phyloP scores from a whole-genome alignment of 805 yeast genomes.

The Candida coleopterorum region DNA sequence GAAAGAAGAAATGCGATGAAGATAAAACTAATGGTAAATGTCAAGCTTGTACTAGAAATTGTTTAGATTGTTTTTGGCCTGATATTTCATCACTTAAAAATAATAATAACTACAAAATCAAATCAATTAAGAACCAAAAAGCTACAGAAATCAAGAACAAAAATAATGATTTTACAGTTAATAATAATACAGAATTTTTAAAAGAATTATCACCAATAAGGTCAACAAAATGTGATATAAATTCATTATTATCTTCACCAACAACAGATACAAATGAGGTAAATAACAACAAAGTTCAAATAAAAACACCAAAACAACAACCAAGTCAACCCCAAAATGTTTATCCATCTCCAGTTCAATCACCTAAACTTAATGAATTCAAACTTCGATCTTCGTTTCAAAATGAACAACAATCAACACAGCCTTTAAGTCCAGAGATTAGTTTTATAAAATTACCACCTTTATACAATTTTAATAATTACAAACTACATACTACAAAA shows the following conservation, averaged over 20 bases:
- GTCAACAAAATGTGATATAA: slow-evolving; percentile 13
- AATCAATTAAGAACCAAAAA: slow-evolving; percentile 1
- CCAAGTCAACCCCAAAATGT: slow-evolving; percentile 21
- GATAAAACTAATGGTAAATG: slow-evolving; percentile 38
- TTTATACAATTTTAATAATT: slow-evolving; percentile 8
- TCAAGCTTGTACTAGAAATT: slow-evolving; percentile 41
- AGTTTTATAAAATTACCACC: slow-evolving; percentile 16
- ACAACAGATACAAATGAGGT: slow-evolving; percentile 1
- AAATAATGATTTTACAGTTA: background rate
- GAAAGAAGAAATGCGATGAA: slow-evolving; percentile 64
- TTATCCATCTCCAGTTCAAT: slow-evolving; percentile 29
- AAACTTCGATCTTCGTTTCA: slow-evolving; percentile 8
- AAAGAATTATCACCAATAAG: slow-evolving; percentile 12
- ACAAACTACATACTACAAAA: slow-evolving; percentile 8
- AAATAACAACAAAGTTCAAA: background rate
- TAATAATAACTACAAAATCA: background rate
- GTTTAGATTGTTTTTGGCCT: slow-evolving; percentile 42
- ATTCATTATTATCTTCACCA: slow-evolving; percentile 10
- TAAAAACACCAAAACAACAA: slow-evolving; percentile 9
- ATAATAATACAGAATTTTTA: background rate
- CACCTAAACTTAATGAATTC: slow-evolving; percentile 17
- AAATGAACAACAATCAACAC: slow-evolving; percentile 4
- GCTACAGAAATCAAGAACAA: background rate
- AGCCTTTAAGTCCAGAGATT: slow-evolving; percentile 13
- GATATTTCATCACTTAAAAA: slow-evolving; percentile 12